Evolutionary conservation across 192 early-diverging fungal species (phyloP).

Genomic region (Coemansia sp.): DNA sequence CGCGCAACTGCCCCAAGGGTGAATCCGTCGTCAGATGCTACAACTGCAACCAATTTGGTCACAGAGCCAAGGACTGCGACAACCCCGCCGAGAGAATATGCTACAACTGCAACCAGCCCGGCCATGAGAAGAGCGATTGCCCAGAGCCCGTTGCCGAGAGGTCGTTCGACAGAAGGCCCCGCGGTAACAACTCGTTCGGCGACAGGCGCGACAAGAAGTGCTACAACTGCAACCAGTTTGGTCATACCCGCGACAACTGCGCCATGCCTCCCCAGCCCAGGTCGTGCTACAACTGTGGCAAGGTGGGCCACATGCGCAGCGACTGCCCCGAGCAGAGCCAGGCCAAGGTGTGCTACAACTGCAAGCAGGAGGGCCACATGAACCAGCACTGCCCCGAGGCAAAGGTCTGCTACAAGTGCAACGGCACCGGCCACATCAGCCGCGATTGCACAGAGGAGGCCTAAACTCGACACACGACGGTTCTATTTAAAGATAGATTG

Average conservation of each 20-base stretch:
- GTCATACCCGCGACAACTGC: slow-evolving; percentile 53
- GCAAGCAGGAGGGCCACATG: slow-evolving; percentile 52
- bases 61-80: slow-evolving; percentile 24
- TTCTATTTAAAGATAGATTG: background rate
- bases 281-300: slow-evolving; percentile 54
- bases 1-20: slow-evolving; percentile 53
- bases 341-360: slow-evolving; percentile 59
- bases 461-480: background rate
- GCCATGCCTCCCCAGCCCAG: slow-evolving; percentile 22
- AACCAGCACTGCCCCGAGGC: slow-evolving; percentile 46
- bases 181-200: slow-evolving; percentile 10
- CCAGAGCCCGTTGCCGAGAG: slow-evolving; percentile 17
- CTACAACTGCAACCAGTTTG: slow-evolving; percentile 56
- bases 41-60: slow-evolving; percentile 56
- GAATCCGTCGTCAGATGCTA: slow-evolving; percentile 52
- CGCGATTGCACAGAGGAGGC: slow-evolving; percentile 29
- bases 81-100: slow-evolving; percentile 22
- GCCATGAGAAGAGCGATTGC: slow-evolving; percentile 56
- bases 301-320: slow-evolving; percentile 48
- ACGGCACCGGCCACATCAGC: slow-evolving; percentile 36
- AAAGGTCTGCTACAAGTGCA: slow-evolving; percentile 49
- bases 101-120: slow-evolving; percentile 54
- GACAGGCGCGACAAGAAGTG: slow-evolving; percentile 18
- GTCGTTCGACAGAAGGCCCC: slow-evolving; percentile 3
- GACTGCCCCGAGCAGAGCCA: slow-evolving; percentile 42